phyloP scores from a whole-genome alignment of 2,329 filamentous ascomycete genomes.

The Pseudovirgaria hyperparasitica region DNA sequence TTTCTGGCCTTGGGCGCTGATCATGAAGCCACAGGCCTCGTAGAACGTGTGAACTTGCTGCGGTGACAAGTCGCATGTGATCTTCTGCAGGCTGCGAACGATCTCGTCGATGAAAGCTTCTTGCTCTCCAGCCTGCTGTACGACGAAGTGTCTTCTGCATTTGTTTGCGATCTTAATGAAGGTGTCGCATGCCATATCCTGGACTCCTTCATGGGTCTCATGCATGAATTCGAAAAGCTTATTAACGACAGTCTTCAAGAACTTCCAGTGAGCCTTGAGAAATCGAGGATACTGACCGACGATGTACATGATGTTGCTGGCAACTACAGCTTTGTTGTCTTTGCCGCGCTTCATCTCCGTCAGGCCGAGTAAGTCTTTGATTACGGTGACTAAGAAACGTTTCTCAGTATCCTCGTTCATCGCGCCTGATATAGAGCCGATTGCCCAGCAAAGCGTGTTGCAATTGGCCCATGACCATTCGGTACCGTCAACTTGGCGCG shows the following conservation, averaged over 20 bases:
- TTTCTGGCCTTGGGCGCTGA: conserved; percentile 92
- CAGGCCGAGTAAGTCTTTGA: conserved; percentile 90
- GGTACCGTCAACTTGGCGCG: conserved; percentile 82
- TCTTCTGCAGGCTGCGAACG: conserved; percentile 87
- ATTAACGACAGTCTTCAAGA: conserved; percentile 98
- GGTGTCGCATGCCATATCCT: conserved; percentile 99
- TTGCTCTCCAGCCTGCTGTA: conserved; percentile 81
- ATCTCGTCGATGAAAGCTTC: conserved; percentile 99
- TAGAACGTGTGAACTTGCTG: conserved; percentile 99
- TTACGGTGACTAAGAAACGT: conserved; percentile 93
- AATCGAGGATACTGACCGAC: conserved; percentile 97
- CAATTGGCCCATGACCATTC: conserved; percentile 99
- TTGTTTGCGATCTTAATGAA: conserved; percentile 99
- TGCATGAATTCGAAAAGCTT: conserved; percentile 99
- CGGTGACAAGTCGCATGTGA: conserved; percentile 86
- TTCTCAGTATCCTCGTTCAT: conserved; percentile 99
- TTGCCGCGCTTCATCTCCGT: conserved; percentile 99
- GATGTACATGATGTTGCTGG: conserved; percentile 99
- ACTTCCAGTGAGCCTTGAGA: conserved; percentile 98
- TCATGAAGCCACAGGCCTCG: conserved; percentile 98
- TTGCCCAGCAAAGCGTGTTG: conserved; percentile 99
- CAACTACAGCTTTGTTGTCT: conserved; percentile 98
- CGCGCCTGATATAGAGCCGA: conserved; percentile 92
- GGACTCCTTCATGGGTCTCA: conserved; percentile 96
- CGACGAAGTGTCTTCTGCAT: conserved; percentile 94